Evolutionary conservation across 176 grass and related monocot species (phyloP), one percentile per base, ranked within the genome.

Genomic region (Hordeum marinum): DNA sequence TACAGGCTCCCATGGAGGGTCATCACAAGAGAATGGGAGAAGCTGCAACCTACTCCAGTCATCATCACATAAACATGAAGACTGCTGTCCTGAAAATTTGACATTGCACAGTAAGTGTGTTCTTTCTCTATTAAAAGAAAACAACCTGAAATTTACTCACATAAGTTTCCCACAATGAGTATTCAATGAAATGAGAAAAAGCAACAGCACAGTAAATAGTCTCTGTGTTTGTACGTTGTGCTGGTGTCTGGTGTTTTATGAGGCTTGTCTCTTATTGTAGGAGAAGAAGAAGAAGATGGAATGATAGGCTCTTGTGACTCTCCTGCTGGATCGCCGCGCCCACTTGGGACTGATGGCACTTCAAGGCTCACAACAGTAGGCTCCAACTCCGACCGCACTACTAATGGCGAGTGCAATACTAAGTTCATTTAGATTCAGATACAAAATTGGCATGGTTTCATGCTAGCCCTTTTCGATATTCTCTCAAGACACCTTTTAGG

Each of bases 381-480:
- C 31, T 41, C 85, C 35, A 60, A 15, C 21, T 77, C 46, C 50
- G 31, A 77, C 59, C 11, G n/a, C 52, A 82, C 8, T 82, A 77
- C 12, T 17, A 83, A 88, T 39, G 80, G 80, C 72, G 80, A 81
- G 45, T 71, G 80, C 50, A 68, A 70, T 12, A 69, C 80, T 54
- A 15, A 58, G 61, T 81, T 25, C 78, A 75, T 65, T 35, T 50
- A 57, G 23, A 58, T 64, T 71, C 68, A 42, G 37, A 71, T 71
- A 42, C 80, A 73, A 41, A 86, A 23, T 64, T 50, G 37, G 46
- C 40, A 78, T 59, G 37, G 50, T 35, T 46, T 24, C 41, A 54
- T 63, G 74, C 52, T 40, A 32, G n/a, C 24, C 20, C 48, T 69
- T 68, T 42, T 58, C 31, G 14, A 37, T 84, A 10, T 10, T 20